Conservation (phyloP, 2,329 filamentous ascomycete genomes). For the Claviceps sp. region DNA sequence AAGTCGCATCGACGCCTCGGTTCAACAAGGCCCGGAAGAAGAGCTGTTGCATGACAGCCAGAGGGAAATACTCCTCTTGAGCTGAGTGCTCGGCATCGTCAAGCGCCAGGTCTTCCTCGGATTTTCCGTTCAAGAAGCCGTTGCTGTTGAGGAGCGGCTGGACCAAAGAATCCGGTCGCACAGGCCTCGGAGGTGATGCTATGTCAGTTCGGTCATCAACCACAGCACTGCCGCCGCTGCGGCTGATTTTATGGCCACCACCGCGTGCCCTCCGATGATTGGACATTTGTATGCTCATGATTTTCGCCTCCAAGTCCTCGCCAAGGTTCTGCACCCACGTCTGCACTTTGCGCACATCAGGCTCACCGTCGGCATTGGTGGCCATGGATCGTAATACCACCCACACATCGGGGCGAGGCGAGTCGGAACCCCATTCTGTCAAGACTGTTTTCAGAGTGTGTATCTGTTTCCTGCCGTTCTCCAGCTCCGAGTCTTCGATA, state of each 20-base stretch:
- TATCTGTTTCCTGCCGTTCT: constrained; percentile 28
- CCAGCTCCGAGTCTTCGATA: constrained; percentile 20
- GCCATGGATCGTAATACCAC: constrained; percentile 34
- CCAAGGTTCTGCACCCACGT: constrained; percentile 42
- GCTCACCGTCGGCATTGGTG: constrained; percentile 22
- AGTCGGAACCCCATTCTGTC: constrained; percentile 18
- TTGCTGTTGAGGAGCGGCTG: neutral
- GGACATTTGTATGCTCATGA: constrained; percentile 30
- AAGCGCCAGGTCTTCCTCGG: neutral
- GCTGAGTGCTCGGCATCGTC: constrained; percentile 7
- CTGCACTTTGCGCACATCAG: constrained; percentile 31
- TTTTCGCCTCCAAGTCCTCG: constrained; percentile 30
- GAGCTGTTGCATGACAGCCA: constrained; percentile 41
- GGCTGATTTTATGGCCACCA: neutral
- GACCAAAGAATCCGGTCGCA: constrained; percentile 5
- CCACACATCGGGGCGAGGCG: constrained; percentile 32
- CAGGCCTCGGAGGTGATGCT: neutral
- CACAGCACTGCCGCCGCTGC: neutral
- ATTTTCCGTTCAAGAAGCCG: neutral
- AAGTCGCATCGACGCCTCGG: constrained; percentile 17
- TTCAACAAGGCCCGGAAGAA: constrained; percentile 36
- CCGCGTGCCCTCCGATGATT: constrained; percentile 19
- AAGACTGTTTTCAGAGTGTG: constrained; percentile 27
- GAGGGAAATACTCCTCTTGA: constrained; percentile 27
- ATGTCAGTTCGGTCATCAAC: constrained; percentile 14